Conservation (phyloP, 768 basidiomycete genomes). For the Pulveroboletus sp. region DNA sequence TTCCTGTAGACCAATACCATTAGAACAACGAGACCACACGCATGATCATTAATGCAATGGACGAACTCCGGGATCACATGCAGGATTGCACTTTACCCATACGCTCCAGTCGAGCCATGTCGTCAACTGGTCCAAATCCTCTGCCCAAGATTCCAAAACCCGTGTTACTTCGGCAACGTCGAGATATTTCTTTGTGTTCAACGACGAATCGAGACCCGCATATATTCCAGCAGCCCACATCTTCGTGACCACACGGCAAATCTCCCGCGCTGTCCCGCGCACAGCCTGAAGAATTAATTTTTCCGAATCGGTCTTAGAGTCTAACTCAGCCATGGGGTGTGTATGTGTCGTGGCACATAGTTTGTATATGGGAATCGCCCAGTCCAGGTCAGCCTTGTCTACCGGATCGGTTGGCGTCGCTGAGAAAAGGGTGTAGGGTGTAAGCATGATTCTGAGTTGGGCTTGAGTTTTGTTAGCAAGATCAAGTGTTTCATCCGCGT, state of each 20-base stretch:
- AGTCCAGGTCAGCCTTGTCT: conserved; percentile 8
- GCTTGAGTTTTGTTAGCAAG: conserved; percentile 9
- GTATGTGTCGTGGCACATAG: conserved; percentile 31
- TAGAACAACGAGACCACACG: too few relatives aligned
- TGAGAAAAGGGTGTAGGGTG: conserved; percentile 26
- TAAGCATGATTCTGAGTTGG: conserved; percentile 28
- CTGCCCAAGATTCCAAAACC: conserved; percentile 32
- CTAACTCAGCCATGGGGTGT: not conserved
- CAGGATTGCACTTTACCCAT: conserved; percentile 48
- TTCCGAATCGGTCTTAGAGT: not conserved
- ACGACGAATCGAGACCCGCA: not conserved
- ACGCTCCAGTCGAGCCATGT: conserved; percentile 52
- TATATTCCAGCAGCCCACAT: not conserved
- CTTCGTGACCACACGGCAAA: conserved; percentile 43
- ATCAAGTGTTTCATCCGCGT: conserved; percentile 1
- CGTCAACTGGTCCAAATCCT: conserved; percentile 37
- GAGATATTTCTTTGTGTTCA: not conserved
- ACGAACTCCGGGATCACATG: conserved; percentile 44
- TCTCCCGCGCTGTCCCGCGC: conserved; percentile 40
- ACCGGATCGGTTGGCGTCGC: conserved; percentile 4
- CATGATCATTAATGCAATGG: not conserved
- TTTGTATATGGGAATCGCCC: conserved; percentile 31
- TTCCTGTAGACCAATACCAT: not conserved
- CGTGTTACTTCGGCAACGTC: not conserved
- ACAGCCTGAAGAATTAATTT: conserved; percentile 9